Evolutionary conservation across 108 stramenopile genomes (phyloP).

Genomic region (Craspedostauros australis): DNA sequence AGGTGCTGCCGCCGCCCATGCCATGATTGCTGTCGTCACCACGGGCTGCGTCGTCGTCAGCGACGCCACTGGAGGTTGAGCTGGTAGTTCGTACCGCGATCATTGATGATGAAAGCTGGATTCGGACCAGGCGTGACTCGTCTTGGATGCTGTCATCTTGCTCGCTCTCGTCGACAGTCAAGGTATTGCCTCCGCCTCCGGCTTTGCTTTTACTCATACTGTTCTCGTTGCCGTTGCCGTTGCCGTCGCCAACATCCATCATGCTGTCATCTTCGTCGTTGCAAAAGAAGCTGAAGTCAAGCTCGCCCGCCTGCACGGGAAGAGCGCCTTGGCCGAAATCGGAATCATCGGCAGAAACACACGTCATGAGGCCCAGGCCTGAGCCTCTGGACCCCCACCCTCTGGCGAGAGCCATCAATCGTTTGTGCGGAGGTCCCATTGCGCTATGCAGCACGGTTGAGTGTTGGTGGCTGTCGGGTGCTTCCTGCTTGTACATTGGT

Average conservation of each 20-base stretch:
- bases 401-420: conserved; percentile 64
- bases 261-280: not conserved
- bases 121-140: conserved; percentile 7
- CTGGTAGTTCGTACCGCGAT: too few relatives aligned
- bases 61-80: not conserved
- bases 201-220: not conserved
- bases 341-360: conserved; percentile 62
- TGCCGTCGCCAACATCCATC: conserved; percentile 1
- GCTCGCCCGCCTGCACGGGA: conserved; percentile 32
- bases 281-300: conserved; percentile 43
- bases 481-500: conserved; percentile 78
- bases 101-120: too few relatives aligned
- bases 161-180: too few relatives aligned
- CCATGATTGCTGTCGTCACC: conserved; percentile 16
- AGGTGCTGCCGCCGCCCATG: not conserved
- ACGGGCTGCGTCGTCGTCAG: not conserved
- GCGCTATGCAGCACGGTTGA: conserved; percentile 52
- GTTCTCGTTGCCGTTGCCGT: too few relatives aligned
- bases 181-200: not conserved
- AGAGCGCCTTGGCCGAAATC: conserved; percentile 32
- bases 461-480: conserved; percentile 67
- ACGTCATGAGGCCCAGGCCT: conserved; percentile 67
- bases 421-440: conserved; percentile 30
- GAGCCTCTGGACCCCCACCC: conserved; percentile 86
- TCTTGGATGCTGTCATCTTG: conserved; percentile 2